Percentiles rank a stretch among this genome's conserved stretches.
Evolutionary conservation across 164 flowering plant species (phyloP).

Genomic region (Stephania yunnanensis): DNA sequence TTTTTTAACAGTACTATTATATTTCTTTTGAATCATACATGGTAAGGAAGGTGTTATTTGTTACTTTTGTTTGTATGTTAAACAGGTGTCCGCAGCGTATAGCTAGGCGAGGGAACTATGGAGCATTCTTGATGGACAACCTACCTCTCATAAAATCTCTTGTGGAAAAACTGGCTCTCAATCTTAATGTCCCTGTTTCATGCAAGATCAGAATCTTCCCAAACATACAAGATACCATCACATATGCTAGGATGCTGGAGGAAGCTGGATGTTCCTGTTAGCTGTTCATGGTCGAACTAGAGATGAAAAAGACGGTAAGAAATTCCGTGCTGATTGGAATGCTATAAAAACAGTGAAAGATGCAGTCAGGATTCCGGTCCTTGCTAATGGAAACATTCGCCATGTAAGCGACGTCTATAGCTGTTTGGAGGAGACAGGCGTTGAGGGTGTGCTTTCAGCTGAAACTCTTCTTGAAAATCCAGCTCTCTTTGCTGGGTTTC

Average conservation of each 20-base stretch:
- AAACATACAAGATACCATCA: slow-evolving; percentile 58
- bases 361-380: slow-evolving; percentile 80
- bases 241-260: slow-evolving; percentile 95
- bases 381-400: slow-evolving; percentile 90
- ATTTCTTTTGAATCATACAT: too few species aligned
- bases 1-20: too few species aligned
- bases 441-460: slow-evolving; percentile 93
- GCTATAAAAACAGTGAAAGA: slow-evolving; percentile 69
- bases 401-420: slow-evolving; percentile 67
- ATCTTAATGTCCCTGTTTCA: slow-evolving; percentile 82
- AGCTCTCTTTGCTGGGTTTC: slow-evolving; percentile 84
- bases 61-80: not conserved
- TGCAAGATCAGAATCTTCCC: slow-evolving; percentile 93
- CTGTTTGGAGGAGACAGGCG: slow-evolving; percentile 76
- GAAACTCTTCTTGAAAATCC: slow-evolving; percentile 95
- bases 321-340: slow-evolving; percentile 75
- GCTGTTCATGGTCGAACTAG: slow-evolving; percentile 97
- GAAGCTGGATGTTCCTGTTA: slow-evolving; percentile 96
- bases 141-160: slow-evolving; percentile 78
- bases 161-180: slow-evolving; percentile 62
- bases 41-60: not conserved
- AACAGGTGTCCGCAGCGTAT: slow-evolving; percentile 96
- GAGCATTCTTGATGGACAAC: slow-evolving; percentile 94
- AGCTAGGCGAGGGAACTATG: slow-evolving; percentile 86
- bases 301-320: slow-evolving; percentile 85